Base-by-base conservation (phyloP, 352 stramenopile genomes). In the Pythium apleroticum region DNA sequence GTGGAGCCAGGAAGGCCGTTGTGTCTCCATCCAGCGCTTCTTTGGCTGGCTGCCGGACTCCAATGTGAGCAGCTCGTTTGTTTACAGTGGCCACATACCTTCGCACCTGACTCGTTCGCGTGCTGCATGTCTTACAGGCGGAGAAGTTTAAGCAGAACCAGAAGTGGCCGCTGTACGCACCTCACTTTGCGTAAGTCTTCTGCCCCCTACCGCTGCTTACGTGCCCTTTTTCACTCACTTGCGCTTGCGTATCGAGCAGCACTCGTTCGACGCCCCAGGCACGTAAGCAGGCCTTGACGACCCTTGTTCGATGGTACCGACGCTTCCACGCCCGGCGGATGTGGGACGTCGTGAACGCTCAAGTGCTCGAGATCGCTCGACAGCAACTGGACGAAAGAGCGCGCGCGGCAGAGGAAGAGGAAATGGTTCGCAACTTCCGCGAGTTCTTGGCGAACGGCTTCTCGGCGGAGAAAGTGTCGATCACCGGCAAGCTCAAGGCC, bases 381-480 rank as follows among this genome's bases (percentile, higher is more conserved):
- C 61, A 60, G 7, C 65, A 65, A 52, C 61, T 81, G 5, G 68
- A 70, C 12, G 61, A 65, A 4, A 67, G 66, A 35, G 59, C 56
- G 9, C 66, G 48, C 2, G 28, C 61, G 11, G 66, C 76, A 12
- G 66, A 85, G 31, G 69, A 86, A 57, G 72, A 81, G 25, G 60
- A 80, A 5, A 83, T 79, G 65, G 70, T 86, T 14, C 60, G 39
- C 1, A 84, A 75, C 28, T 90, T 90, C 60, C 75, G 80, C 11
- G 41, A 77, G 25, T 71, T 90, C 65, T 63, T 93, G 37, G 30
- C 63, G 0, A 56, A 66, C 10, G 82, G 82, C 7, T 88, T 91
- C 61, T 80, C 80, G 5, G 82, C 81, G 0, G 77, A 79, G 64
- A 93, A 90, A 49, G 84, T 91, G 12, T 86, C 74, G n/a, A 87